Conservation (phyloP, 345 rosid genomes). For the Eucalyptus guilfoylei region DNA sequence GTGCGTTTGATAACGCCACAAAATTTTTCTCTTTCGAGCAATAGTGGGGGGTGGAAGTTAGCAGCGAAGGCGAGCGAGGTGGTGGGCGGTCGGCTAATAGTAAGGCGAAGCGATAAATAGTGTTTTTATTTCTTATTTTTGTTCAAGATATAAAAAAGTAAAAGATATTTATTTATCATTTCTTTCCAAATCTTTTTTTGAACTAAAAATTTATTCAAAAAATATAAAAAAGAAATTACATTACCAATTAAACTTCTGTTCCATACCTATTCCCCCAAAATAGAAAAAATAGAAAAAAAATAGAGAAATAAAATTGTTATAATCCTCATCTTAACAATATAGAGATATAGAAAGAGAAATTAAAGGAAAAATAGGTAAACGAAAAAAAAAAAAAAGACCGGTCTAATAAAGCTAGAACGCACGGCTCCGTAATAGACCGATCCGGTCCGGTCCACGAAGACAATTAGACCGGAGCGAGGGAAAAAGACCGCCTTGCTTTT, state of each 20-base stretch:
- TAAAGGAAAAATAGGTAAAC: background rate
- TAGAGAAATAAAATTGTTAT: fast-evolving
- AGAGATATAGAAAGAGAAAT: too few relatives aligned
- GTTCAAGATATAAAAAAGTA: fast-evolving
- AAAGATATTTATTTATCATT: fast-evolving
- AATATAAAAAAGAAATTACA: too few relatives aligned
- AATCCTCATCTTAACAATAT: too few relatives aligned
- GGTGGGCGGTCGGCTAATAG: fast-evolving
- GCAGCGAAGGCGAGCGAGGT: fast-evolving
- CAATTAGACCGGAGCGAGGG: background rate
- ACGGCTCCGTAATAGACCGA: background rate
- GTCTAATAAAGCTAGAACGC: background rate
- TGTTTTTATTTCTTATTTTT: too few relatives aligned
- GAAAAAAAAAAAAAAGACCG: background rate
- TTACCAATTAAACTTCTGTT: fast-evolving
- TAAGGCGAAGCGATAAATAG: fast-evolving
- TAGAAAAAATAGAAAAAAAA: too few relatives aligned
- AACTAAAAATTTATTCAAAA: too few relatives aligned
- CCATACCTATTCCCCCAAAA: fast-evolving
- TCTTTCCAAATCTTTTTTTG: fast-evolving
- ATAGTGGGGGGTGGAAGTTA: fast-evolving
- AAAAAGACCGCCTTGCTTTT: background rate
- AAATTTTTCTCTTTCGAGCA: fast-evolving
- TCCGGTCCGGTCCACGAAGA: background rate
- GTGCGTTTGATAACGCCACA: fast-evolving